phyloP scores from a whole-genome alignment of 768 basidiomycete genomes.

The Leccinum broughii region DNA sequence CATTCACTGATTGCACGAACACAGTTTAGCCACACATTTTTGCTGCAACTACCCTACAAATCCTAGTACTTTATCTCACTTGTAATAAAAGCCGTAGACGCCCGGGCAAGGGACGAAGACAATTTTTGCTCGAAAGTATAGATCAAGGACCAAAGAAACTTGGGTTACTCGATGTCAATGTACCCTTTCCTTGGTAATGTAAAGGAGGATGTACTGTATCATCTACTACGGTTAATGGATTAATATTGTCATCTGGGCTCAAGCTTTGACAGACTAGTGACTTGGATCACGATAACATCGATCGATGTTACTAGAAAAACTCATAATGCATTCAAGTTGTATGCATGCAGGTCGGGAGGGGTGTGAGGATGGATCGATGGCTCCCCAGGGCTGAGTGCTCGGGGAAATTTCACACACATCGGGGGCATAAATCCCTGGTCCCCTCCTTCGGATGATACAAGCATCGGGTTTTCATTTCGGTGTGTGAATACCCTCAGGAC shows the following conservation, averaged over 20 bases:
- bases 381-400: no score
- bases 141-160: background rate
- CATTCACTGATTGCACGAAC: conserved; percentile 6
- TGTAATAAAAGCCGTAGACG: conserved; percentile 12
- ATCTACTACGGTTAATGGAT: no score
- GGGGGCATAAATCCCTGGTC: background rate
- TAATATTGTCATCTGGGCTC: background rate
- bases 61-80: conserved; percentile 15
- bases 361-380: background rate
- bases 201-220: no score
- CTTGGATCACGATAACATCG: background rate
- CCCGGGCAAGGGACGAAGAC: background rate
- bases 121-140: background rate
- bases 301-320: background rate
- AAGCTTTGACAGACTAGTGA: no score
- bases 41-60: conserved; percentile 21
- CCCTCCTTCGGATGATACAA: background rate
- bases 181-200: background rate
- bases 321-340: background rate
- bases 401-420: no score
- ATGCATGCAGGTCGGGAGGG: background rate
- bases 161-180: background rate
- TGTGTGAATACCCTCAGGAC: background rate
- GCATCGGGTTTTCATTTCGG: conserved; percentile 1
- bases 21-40: background rate